phyloP scores from a whole-genome alignment of 2,329 filamentous ascomycete species.

The Penicillium sp. region DNA sequence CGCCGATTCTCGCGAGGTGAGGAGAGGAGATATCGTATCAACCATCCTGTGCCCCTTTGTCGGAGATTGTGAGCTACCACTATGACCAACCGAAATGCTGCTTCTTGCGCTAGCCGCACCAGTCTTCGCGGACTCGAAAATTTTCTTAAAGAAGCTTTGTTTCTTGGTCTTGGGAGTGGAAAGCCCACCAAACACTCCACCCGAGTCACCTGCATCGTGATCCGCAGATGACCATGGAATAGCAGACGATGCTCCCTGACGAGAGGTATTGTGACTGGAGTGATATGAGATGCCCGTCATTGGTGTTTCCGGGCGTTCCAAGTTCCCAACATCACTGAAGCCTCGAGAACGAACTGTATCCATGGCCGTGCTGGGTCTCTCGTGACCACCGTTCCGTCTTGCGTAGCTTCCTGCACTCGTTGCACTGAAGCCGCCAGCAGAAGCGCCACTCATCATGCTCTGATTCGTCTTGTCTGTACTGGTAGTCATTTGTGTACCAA shows the following conservation, averaged over 20 bases:
- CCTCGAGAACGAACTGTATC: conserved; percentile 40
- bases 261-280: conserved; percentile 71
- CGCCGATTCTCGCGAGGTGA: conserved; percentile 26
- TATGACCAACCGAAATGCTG: conserved; percentile 69
- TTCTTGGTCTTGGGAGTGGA: conserved; percentile 73
- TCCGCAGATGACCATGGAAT: conserved; percentile 54
- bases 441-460: conserved; percentile 91
- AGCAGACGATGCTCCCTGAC: conserved; percentile 61
- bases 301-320: conserved; percentile 50
- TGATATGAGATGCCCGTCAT: conserved; percentile 84
- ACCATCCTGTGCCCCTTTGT: conserved; percentile 47
- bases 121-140: conserved; percentile 90
- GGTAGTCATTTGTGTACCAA: conserved; percentile 61
- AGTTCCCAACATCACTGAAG: conserved; percentile 37
- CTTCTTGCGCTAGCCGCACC: conserved; percentile 85
- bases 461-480: conserved; percentile 76
- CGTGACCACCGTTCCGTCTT: conserved; percentile 54
- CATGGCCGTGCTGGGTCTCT: conserved; percentile 47
- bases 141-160: conserved; percentile 91
- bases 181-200: conserved; percentile 74
- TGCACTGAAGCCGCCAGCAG: conserved; percentile 85
- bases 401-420: conserved; percentile 94
- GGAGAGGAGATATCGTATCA: conserved; percentile 46
- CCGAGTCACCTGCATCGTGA: conserved; percentile 58
- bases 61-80: conserved; percentile 45